A percentile compares a stretch with the other conserved stretches of the same genome.
These are phyloP conservation scores for Ustilago lituana DNA, from an alignment of 1,284 basidiomycete genomes.

Conservation along the genomic window DNA sequence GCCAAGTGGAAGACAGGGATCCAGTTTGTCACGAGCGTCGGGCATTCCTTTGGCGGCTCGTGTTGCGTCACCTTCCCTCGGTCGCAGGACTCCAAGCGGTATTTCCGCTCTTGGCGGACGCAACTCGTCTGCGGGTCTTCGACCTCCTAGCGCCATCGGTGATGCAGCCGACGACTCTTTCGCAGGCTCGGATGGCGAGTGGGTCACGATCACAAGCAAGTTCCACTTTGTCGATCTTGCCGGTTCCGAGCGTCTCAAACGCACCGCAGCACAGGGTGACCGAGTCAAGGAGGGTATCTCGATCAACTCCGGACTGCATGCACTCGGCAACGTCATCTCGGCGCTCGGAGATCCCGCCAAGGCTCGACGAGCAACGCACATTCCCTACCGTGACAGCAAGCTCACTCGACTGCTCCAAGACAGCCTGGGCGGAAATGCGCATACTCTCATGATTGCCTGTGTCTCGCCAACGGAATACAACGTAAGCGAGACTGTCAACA, in stretches of 20 bases:
- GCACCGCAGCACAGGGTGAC: slow-evolving; percentile 77
- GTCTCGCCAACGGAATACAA: slow-evolving; percentile 96
- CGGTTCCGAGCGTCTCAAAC: slow-evolving; percentile 81
- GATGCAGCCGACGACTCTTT: slow-evolving; percentile 24
- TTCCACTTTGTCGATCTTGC: slow-evolving; percentile 99
- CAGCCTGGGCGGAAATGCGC: slow-evolving; percentile 96
- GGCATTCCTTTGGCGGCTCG: slow-evolving; percentile 40
- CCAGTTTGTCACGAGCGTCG: slow-evolving; percentile 37
- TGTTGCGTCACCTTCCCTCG: slow-evolving; percentile 41
- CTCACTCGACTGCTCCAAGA: slow-evolving; percentile 92
- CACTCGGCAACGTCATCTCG: slow-evolving; percentile 97
- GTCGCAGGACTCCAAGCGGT: slow-evolving; percentile 38
- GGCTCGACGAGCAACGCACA: slow-evolving; percentile 72
- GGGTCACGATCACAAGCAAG: slow-evolving; percentile 90
- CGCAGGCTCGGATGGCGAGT: slow-evolving; percentile 45
- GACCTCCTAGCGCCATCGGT: slow-evolving; percentile 40
- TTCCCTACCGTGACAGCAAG: slow-evolving; percentile 97
- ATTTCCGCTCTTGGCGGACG: slow-evolving; percentile 36
- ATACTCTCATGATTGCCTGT: slow-evolving; percentile 98
- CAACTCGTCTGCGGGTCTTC: slow-evolving; percentile 31
- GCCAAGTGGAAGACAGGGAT: slow-evolving; percentile 18
- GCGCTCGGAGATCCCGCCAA: slow-evolving; percentile 91
- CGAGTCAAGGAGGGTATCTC: slow-evolving; percentile 87
- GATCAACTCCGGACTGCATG: slow-evolving; percentile 94
- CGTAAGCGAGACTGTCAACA: slow-evolving; percentile 91